A percentile compares a stretch with the other conserved stretches of the same genome.
phyloP scores from a whole-genome alignment of 2,329 filamentous ascomycete genomes.

The Chrysoporthe austroafricana region DNA sequence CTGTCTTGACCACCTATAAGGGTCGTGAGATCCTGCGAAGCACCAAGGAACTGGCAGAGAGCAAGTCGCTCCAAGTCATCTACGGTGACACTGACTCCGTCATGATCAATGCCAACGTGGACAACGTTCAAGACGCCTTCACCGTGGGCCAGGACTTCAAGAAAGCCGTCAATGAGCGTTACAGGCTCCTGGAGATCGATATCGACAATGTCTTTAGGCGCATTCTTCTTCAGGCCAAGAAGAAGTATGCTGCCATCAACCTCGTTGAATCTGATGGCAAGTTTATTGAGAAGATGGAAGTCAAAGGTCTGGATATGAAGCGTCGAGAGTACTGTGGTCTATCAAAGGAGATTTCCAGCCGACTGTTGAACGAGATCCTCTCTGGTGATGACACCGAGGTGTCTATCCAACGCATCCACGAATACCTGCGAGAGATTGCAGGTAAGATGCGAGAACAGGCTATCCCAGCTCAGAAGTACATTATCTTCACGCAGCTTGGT shows the following conservation, averaged over 20 bases:
- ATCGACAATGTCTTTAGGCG: slow-evolving; percentile 97
- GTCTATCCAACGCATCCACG: slow-evolving; percentile 87
- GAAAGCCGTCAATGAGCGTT: slow-evolving; percentile 89
- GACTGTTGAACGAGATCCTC: slow-evolving; percentile 89
- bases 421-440: slow-evolving; percentile 85
- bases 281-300: slow-evolving; percentile 91
- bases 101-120: slow-evolving; percentile 99
- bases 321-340: slow-evolving; percentile 94
- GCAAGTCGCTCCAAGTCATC: slow-evolving; percentile 88
- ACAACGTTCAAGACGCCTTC: slow-evolving; percentile 87
- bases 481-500: slow-evolving; percentile 96
- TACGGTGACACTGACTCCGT: slow-evolving; percentile 99
- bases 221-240: slow-evolving; percentile 93
- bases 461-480: slow-evolving; percentile 84
- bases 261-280: slow-evolving; percentile 88
- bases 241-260: slow-evolving; percentile 98
- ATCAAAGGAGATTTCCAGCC: slow-evolving; percentile 91
- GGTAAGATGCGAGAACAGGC: slow-evolving; percentile 81
- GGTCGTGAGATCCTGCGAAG: slow-evolving; percentile 95
- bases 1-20: slow-evolving; percentile 95
- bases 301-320: slow-evolving; percentile 98
- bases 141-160: slow-evolving; percentile 96
- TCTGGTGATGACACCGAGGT: slow-evolving; percentile 91
- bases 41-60: slow-evolving; percentile 94
- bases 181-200: slow-evolving; percentile 92